These are phyloP conservation scores for Taiwanofungus camphoratus DNA, from an alignment of 1,284 basidiomycete genomes.

Conservation along the genomic window DNA sequence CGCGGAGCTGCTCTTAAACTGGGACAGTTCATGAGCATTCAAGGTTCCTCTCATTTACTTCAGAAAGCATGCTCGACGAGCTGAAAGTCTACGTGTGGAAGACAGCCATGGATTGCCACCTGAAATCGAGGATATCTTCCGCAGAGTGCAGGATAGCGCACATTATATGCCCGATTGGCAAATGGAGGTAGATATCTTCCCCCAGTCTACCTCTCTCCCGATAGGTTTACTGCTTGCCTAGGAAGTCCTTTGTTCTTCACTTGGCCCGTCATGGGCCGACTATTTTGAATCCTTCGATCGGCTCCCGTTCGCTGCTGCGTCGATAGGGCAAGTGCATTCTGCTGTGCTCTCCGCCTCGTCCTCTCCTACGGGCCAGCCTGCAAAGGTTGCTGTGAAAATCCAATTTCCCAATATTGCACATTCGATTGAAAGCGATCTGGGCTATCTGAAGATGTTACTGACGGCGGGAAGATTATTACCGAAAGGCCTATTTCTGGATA, in stretches of 20 bases:
- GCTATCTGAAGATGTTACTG: constrained; percentile 82
- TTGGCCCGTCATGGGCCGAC: constrained; percentile 74
- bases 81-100: constrained; percentile 22
- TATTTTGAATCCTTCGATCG: constrained; percentile 78
- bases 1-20: constrained; percentile 94
- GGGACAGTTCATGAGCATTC: constrained; percentile 97
- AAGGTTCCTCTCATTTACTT: constrained; percentile 50
- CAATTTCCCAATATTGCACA: constrained; percentile 92
- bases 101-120: constrained; percentile 87
- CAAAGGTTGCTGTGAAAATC: constrained; percentile 85
- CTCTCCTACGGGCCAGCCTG: constrained; percentile 48
- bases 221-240: constrained; percentile 25
- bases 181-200: constrained; percentile 65
- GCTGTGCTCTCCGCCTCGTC: constrained; percentile 54
- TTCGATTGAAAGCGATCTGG: constrained; percentile 85
- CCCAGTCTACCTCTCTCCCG: background rate
- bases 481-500: constrained; percentile 84
- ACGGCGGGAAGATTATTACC: constrained; percentile 80
- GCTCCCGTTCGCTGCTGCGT: constrained; percentile 92
- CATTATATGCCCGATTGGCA: constrained; percentile 99
- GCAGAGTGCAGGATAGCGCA: constrained; percentile 90
- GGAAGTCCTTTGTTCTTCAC: constrained; percentile 72
- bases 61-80: background rate
- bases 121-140: constrained; percentile 85
- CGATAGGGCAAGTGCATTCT: constrained; percentile 93